These are phyloP conservation scores for Calonectria honghensis DNA, from an alignment of 2,329 filamentous ascomycete genomes.

Conservation along the genomic window DNA sequence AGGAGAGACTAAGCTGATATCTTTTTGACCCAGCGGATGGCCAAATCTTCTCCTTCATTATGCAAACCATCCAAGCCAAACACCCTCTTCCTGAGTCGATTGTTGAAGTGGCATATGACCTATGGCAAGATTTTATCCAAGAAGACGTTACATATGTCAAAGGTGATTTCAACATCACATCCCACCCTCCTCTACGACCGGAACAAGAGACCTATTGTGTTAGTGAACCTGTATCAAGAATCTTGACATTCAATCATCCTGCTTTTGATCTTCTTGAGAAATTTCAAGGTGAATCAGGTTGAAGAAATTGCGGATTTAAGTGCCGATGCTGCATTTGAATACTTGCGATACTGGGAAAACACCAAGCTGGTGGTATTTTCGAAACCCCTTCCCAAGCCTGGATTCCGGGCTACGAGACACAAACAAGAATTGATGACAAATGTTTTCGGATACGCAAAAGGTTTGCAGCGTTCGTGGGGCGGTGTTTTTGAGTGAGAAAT, in stretches of 20 bases:
- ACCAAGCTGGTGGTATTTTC: conserved; percentile 70
- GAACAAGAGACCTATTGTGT: neutral
- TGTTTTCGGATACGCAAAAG: conserved; percentile 81
- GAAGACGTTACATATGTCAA: neutral
- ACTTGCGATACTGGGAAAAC: conserved; percentile 78
- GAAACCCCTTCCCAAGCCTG: conserved; percentile 54
- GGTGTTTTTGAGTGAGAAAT: conserved; percentile 79
- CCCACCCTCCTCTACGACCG: neutral
- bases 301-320: conserved; percentile 47
- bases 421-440: conserved; percentile 81
- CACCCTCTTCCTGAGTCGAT: conserved; percentile 25
- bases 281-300: conserved; percentile 62
- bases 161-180: conserved; percentile 13
- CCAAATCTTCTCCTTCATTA: conserved; percentile 53
- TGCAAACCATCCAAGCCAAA: conserved; percentile 39
- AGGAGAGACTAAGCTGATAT: conserved; percentile 50
- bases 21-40: conserved; percentile 59
- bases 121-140: conserved; percentile 28
- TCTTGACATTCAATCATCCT: conserved; percentile 68
- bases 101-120: conserved; percentile 15
- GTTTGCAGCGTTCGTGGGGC: conserved; percentile 78
- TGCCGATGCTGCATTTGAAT: conserved; percentile 64
- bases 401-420: conserved; percentile 62
- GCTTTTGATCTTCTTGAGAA: conserved; percentile 68
- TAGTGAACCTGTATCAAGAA: neutral